These are phyloP conservation scores for Arthrobotrys pseudoclavata DNA, from an alignment of 2,329 filamentous ascomycete species.

Conservation along the genomic window DNA sequence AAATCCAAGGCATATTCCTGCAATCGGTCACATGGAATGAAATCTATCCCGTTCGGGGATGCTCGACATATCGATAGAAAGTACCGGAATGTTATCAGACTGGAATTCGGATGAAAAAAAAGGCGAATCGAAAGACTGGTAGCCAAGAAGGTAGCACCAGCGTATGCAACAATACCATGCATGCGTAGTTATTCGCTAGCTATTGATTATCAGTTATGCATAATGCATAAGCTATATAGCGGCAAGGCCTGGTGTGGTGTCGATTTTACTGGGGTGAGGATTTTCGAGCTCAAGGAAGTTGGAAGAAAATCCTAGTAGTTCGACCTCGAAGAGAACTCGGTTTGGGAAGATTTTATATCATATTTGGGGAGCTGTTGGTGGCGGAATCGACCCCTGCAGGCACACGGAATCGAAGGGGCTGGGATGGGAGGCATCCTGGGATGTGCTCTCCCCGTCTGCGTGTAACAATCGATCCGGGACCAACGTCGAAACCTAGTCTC, in stretches of 20 bases:
- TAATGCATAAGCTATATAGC: constrained; percentile 15
- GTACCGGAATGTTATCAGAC: not conserved
- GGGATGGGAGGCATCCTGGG: not conserved
- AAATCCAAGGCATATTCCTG: constrained; percentile 19
- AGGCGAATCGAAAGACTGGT: constrained; percentile 1
- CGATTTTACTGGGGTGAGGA: not conserved
- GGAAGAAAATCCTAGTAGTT: not conserved
- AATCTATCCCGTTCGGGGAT: constrained; percentile 10
- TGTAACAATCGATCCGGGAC: too few species aligned
- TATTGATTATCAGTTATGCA: not conserved
- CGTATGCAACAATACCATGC: constrained; percentile 1
- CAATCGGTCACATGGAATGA: constrained; percentile 18
- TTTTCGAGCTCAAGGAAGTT: not conserved
- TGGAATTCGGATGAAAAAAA: constrained; percentile 14
- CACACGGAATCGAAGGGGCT: constrained; percentile 2
- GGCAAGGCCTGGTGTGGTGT: not conserved
- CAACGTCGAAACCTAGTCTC: too few species aligned
- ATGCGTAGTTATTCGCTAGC: not conserved
- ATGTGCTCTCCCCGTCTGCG: too few species aligned
- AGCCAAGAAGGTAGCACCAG: constrained; percentile 7
- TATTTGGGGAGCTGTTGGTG: constrained; percentile 24
- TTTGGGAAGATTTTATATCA: constrained; percentile 33
- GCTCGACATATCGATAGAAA: constrained; percentile 14
- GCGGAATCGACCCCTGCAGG: constrained; percentile 11
- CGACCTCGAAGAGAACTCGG: not conserved